These are phyloP conservation scores for Saccharum hybrid DNA, from an alignment of 202 grass and related monocot species.

Conservation along the genomic window DNA sequence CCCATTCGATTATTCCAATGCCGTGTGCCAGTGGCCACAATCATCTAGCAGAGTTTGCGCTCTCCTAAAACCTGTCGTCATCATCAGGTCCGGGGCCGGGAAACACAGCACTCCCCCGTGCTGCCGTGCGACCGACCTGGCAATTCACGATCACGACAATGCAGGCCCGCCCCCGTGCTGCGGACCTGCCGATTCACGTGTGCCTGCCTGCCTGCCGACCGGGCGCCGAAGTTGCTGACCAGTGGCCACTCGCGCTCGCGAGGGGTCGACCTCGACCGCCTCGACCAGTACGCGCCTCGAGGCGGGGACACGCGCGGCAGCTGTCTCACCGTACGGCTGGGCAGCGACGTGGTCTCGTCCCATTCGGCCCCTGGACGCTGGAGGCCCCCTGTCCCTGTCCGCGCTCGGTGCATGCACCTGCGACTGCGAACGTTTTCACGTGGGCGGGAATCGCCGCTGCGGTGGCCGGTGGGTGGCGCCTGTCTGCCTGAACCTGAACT, in stretches of 20 bases:
- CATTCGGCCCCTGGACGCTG: slow-evolving; percentile 23
- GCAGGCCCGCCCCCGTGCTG: too few relatives aligned
- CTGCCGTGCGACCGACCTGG: background rate
- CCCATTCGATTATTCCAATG: too few relatives aligned
- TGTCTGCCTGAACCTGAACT: background rate
- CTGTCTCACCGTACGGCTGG: background rate
- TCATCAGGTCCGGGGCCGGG: background rate
- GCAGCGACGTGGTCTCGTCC: slow-evolving; percentile 19
- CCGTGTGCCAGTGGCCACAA: too few relatives aligned
- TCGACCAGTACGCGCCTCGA: background rate
- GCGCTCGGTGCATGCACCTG: slow-evolving; percentile 3
- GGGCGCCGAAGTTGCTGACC: slow-evolving; percentile 39
- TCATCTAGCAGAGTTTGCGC: background rate
- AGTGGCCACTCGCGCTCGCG: background rate
- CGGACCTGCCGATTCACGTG: background rate
- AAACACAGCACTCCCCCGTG: too few relatives aligned
- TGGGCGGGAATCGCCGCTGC: background rate
- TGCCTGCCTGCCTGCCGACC: background rate
- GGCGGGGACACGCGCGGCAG: background rate
- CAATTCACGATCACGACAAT: too few relatives aligned
- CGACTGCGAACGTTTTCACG: slow-evolving; percentile 21
- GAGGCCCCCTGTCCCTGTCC: background rate
- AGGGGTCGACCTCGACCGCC: background rate
- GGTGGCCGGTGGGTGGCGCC: background rate
- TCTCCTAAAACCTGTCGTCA: background rate